Conservation (phyloP, 2,329 filamentous ascomycete species). For the Ophiocordyceps camponoti-rufipedis region DNA sequence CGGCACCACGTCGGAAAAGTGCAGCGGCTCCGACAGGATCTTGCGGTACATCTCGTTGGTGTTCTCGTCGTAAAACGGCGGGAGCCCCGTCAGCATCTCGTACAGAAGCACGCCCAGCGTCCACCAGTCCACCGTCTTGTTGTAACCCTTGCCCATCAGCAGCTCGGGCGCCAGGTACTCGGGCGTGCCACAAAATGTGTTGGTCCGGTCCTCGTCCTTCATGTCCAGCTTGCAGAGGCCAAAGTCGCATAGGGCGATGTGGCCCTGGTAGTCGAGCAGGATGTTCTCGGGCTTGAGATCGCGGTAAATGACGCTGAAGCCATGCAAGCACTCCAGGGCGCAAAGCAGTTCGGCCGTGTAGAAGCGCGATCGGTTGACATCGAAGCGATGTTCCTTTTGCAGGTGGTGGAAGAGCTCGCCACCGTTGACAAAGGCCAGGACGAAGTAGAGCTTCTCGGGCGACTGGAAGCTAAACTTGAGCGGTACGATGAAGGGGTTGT, state of each 20-base stretch:
- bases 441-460: conserved; percentile 93
- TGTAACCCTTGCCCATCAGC: conserved; percentile 84
- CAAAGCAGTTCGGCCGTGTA: conserved; percentile 95
- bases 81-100: conserved; percentile 94
- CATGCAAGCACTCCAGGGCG: conserved; percentile 87
- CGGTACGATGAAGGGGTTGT: conserved; percentile 98
- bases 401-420: conserved; percentile 96
- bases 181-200: conserved; percentile 95
- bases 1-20: conserved; percentile 91
- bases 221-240: conserved; percentile 96
- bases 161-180: conserved; percentile 94
- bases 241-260: conserved; percentile 96
- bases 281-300: conserved; percentile 76
- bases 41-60: conserved; percentile 99
- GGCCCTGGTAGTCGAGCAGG: conserved; percentile 88
- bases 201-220: conserved; percentile 97
- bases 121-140: conserved; percentile 99
- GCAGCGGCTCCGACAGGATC: conserved; percentile 87
- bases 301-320: conserved; percentile 94
- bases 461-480: conserved; percentile 99
- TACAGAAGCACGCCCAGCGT: conserved; percentile 91
- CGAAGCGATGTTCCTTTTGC: conserved; percentile 91
- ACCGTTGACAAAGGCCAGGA: conserved; percentile 92
- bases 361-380: conserved; percentile 91
- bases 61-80: conserved; percentile 97